Evolutionary conservation across 2,329 filamentous ascomycete species (phyloP).

Genomic region (Talaromyces amestolkiae): DNA sequence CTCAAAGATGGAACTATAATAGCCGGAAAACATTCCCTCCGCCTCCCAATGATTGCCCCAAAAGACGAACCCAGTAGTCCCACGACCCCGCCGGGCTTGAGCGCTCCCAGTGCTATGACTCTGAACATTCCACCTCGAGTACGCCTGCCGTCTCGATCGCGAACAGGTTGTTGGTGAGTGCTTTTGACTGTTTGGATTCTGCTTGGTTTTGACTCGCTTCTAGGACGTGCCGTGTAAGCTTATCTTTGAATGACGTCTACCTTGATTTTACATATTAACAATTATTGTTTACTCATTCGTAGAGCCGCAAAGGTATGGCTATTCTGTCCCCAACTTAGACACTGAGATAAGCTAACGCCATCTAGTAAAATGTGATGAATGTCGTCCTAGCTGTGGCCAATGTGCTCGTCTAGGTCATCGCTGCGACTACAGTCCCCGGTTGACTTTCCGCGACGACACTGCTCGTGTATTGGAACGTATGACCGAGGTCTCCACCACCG

Average conservation of each 20-base stretch:
- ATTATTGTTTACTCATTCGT: conserved; percentile 6
- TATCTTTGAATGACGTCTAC: neutral
- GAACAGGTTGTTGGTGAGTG: conserved; percentile 54
- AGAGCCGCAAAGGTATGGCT: conserved; percentile 43
- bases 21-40: conserved; percentile 38
- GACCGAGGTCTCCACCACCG: conserved; percentile 51
- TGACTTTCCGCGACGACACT: conserved; percentile 57
- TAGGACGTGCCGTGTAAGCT: conserved; percentile 46
- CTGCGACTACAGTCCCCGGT: conserved; percentile 58
- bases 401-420: conserved; percentile 55
- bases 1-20: conserved; percentile 37
- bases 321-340: neutral
- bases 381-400: conserved; percentile 55
- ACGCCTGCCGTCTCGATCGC: conserved; percentile 53
- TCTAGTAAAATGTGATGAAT: conserved; percentile 57
- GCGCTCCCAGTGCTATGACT: conserved; percentile 28
- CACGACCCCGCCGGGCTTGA: conserved; percentile 34
- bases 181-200: conserved; percentile 2
- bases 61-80: conserved; percentile 38
- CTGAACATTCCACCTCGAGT: conserved; percentile 41
- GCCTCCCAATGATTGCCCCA: conserved; percentile 46
- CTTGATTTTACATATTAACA: conserved; percentile 3
- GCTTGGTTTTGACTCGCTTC: conserved; percentile 18
- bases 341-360: neutral
- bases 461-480: conserved; percentile 51